Percentiles rank a stretch among this genome's conserved stretches.
These are phyloP conservation scores for Musa itinerans DNA, from an alignment of 176 grass and related monocot species.

Conservation along the genomic window DNA sequence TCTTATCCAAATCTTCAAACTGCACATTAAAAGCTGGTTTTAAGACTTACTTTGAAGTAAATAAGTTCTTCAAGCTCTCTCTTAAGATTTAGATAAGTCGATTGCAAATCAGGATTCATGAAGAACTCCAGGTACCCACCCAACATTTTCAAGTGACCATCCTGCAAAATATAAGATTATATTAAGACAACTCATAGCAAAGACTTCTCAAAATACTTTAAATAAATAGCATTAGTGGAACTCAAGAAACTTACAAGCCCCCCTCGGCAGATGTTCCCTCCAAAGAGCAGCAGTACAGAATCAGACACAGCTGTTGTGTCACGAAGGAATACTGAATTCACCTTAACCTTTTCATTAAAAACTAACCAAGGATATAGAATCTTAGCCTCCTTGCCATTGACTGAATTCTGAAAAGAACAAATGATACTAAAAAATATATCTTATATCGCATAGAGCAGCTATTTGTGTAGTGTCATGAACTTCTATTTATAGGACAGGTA, in stretches of 20 bases:
- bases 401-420: slow-evolving; percentile 79
- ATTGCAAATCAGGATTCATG: slow-evolving; percentile 82
- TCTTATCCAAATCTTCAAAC: background rate
- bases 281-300: slow-evolving; percentile 80
- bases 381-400: slow-evolving; percentile 76
- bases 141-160: slow-evolving; percentile 96
- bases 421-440: background rate
- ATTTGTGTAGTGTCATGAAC: background rate
- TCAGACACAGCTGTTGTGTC: slow-evolving; percentile 92
- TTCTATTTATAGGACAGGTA: background rate
- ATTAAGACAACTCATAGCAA: background rate
- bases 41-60: slow-evolving; percentile 52
- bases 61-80: slow-evolving; percentile 80
- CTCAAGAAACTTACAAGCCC: slow-evolving; percentile 50
- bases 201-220: slow-evolving; percentile 7
- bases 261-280: slow-evolving; percentile 61
- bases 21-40: background rate
- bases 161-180: slow-evolving; percentile 38
- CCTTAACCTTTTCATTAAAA: slow-evolving; percentile 98
- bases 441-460: background rate
- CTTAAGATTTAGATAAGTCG: slow-evolving; percentile 68
- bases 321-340: slow-evolving; percentile 91
- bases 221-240: slow-evolving; percentile 1
- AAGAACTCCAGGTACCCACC: slow-evolving; percentile 97
- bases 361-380: slow-evolving; percentile 98